Evolutionary conservation across 23 red algal species (phyloP).

Genomic region (Porphyridium purpureum): DNA sequence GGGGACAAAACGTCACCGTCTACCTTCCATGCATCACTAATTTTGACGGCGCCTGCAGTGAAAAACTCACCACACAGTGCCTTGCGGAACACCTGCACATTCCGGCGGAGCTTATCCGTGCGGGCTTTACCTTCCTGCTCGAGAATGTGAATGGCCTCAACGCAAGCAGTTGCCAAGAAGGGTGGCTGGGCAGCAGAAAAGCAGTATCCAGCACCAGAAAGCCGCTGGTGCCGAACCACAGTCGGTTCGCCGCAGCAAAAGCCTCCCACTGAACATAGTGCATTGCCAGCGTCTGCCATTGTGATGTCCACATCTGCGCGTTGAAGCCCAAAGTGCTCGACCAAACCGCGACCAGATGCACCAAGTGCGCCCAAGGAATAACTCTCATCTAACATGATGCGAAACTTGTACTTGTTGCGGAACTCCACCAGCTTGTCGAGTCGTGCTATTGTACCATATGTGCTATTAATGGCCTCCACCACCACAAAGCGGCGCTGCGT

Average conservation of each 20-base stretch:
- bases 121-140: slow-evolving; percentile 26
- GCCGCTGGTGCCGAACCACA: slow-evolving; percentile 78
- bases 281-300: slow-evolving; percentile 56
- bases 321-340: slow-evolving; percentile 38
- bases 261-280: slow-evolving; percentile 78
- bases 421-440: slow-evolving; percentile 49
- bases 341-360: slow-evolving; percentile 37
- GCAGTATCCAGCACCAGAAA: slow-evolving; percentile 93
- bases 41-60: too few species aligned
- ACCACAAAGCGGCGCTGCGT: slow-evolving; percentile 76
- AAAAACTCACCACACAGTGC: slow-evolving; percentile 5
- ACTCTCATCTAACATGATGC: slow-evolving; percentile 82
- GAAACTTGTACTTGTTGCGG: slow-evolving; percentile 43
- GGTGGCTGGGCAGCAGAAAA: slow-evolving; percentile 95
- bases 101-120: slow-evolving; percentile 17
- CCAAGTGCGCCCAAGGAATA: slow-evolving; percentile 79
- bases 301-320: slow-evolving; percentile 47
- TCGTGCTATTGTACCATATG: slow-evolving; percentile 41
- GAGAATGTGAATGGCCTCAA: slow-evolving; percentile 26
- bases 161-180: slow-evolving; percentile 67
- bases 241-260: slow-evolving; percentile 52
- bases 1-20: slow-evolving; percentile 44
- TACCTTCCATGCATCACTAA: slow-evolving; percentile 24
- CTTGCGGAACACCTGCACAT: slow-evolving; percentile 15
- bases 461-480: slow-evolving; percentile 63